These are phyloP conservation scores for Linum tenue DNA, from an alignment of 345 rosid genomes.

Conservation along the genomic window DNA sequence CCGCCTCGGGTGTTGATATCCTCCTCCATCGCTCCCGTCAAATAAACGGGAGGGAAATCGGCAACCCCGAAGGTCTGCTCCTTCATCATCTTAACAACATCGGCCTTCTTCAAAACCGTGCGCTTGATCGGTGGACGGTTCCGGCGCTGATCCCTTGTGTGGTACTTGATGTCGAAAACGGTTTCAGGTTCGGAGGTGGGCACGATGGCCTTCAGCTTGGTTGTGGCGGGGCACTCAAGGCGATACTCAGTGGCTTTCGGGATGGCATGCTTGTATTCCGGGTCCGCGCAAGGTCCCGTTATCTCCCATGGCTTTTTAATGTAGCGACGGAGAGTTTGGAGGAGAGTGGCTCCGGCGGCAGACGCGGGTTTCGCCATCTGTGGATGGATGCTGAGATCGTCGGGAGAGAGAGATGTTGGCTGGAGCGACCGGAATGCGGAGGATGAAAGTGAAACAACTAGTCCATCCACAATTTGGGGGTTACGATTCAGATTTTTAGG, in stretches of 20 bases:
- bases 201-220: slow-evolving; percentile 40
- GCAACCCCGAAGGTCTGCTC: slow-evolving; percentile 53
- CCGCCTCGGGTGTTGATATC: slow-evolving; percentile 50
- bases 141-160: slow-evolving; percentile 70
- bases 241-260: slow-evolving; percentile 70
- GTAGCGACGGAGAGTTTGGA: slow-evolving; percentile 57
- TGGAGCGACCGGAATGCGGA: too few species aligned
- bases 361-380: slow-evolving; percentile 57
- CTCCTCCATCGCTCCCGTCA: slow-evolving; percentile 60
- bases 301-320: slow-evolving; percentile 93
- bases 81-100: slow-evolving; percentile 68
- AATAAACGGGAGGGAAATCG: slow-evolving; percentile 71
- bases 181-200: slow-evolving; percentile 77
- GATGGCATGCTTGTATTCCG: slow-evolving; percentile 56
- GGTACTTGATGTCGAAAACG: slow-evolving; percentile 82
- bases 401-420: neutral
- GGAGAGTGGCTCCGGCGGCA: slow-evolving; percentile 35
- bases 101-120: slow-evolving; percentile 59
- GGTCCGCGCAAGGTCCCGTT: slow-evolving; percentile 83
- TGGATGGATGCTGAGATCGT: neutral
- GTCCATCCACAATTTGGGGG: too few species aligned
- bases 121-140: slow-evolving; percentile 74
- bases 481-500: too few species aligned
- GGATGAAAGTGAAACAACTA: too few species aligned
- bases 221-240: slow-evolving; percentile 61